Base-by-base conservation (phyloP, 148 eudicot species). In the Silene conica region DNA sequence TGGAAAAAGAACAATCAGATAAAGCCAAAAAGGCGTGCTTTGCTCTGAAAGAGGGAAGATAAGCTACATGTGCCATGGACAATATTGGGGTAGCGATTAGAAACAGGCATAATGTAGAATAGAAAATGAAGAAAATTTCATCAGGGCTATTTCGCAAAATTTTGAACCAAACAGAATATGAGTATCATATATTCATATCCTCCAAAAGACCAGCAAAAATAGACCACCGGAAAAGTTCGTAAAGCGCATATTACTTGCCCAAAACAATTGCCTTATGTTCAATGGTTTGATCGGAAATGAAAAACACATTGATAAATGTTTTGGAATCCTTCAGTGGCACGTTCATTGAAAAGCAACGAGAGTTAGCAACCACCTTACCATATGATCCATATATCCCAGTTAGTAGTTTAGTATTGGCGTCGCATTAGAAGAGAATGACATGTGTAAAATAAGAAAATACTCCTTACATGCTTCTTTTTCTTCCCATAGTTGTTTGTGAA, bases 1-100 rank as follows among this genome's bases (percentile, higher is more conserved):
- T 48, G 74, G 54, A 73, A 65, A 21, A 79, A 20, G 21, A 46
- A 55, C 12, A 48, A 28, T 81, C 57, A 82, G 67, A 68, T 8
- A 55, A 74, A 65, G 38, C 10, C 28, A 68, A 5, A 55, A 74
- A 65, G 38, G 16, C 28, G 45, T 55, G 14, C 25, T 56, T 23
- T 55, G 25, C 41, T 61, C 41, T 20, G n/a, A 16, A 59, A 60
- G 68, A 28, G 25, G 28, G 38, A 69, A 19, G 7, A 52, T 18
- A 64, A n/a, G 62, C 64, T 41, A 58, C 55, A 46, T 68, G 55
- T 19, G 56, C 28, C 69, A 60, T 59, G 69, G 19, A 45, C 18
- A 22, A 23, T 11, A 16, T 25, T 8, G 60, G 46, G 5, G 10
- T 13, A 70, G 38, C 15, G 34, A 38, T 52, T 16, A 56, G 26